Evolutionary conservation across 2,329 filamentous ascomycete genomes (phyloP), one percentile per base, ranked within the genome.

Genomic region (Diaporthe ilicicola): DNA sequence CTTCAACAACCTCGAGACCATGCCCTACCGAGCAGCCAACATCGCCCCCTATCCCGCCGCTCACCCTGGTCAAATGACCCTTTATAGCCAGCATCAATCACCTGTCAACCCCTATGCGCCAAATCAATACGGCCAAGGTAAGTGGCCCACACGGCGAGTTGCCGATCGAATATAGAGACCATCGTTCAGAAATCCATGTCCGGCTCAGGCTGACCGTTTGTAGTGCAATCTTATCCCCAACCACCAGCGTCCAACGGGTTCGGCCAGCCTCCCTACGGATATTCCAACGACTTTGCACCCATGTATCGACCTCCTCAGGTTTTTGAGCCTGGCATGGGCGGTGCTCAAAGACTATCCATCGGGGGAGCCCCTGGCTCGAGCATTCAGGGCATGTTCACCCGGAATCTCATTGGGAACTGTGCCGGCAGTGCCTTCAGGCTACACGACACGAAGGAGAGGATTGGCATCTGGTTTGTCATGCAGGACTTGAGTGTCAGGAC

Each of bases 381-480:
- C 39, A 65, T 73, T 17, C 71, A 73, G 22, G 94, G 93, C 69
- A 97, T 97, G 94, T 97, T 95, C 79, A 98, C 95, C 0, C 87
- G 95, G 66, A 99, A 98, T 78, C 88, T 99, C 12, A 98, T 99
- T 74, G 96, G 96, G 2, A 97, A 93, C 79, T 85, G 97, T 65
- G 92, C 94, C 7, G 94, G 95, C 39, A 97, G 95, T 77, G 95
- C 95, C 1, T 95, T 95, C 78, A 90, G 92, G 39, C 87, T 98
- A 67, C 91, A 89, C 2, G 95, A 98, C 75, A 89, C 91, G 0
- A 85, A 93, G 19, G 92, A 94, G 74, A 93, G 94, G 79, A 90
- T 93, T 64, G 95, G 95, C 2, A 94, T 97, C 74, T 99, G 95
- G 95, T 99, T 99, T 77, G 93, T 99, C 55, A 85, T 98, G 67